Evolutionary conservation across 768 basidiomycete genomes (phyloP).

Genomic region (Sporobolomyces roseus): DNA sequence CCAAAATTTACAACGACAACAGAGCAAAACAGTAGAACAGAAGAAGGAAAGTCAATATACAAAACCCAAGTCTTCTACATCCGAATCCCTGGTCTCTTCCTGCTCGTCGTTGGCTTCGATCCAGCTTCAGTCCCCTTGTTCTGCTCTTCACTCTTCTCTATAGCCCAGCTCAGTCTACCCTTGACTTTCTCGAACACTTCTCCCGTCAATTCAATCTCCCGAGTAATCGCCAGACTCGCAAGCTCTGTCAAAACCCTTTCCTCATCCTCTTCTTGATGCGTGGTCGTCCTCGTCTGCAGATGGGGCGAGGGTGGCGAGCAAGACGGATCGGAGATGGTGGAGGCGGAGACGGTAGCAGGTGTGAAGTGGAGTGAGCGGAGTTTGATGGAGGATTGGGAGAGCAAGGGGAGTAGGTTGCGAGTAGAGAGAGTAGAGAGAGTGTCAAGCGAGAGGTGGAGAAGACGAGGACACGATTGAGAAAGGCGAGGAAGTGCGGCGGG

Average conservation of each 20-base stretch:
- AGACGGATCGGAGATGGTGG: not conserved
- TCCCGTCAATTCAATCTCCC: conserved; percentile 1
- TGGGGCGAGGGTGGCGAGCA: not conserved
- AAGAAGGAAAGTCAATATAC: not conserved
- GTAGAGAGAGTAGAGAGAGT: not conserved
- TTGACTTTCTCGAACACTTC: not conserved
- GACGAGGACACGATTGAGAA: not conserved
- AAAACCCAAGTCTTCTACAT: not conserved
- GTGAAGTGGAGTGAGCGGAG: not conserved
- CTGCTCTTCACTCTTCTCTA: not conserved
- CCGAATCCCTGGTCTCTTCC: conserved; percentile 23
- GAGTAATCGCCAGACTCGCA: not conserved
- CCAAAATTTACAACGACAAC: not conserved
- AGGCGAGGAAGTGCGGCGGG: not conserved
- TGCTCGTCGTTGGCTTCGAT: not conserved
- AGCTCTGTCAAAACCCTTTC: not conserved
- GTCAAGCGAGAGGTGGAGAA: not conserved
- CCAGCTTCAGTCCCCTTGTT: not conserved
- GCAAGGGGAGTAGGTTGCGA: not conserved
- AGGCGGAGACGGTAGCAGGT: not conserved
- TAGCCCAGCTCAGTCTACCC: conserved; percentile 16
- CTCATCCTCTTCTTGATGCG: not conserved
- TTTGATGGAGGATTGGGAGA: not conserved
- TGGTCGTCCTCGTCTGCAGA: not conserved
- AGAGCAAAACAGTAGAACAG: not conserved